Conservation (phyloP, 768 basidiomycete genomes). For the Serendipita sp. region DNA sequence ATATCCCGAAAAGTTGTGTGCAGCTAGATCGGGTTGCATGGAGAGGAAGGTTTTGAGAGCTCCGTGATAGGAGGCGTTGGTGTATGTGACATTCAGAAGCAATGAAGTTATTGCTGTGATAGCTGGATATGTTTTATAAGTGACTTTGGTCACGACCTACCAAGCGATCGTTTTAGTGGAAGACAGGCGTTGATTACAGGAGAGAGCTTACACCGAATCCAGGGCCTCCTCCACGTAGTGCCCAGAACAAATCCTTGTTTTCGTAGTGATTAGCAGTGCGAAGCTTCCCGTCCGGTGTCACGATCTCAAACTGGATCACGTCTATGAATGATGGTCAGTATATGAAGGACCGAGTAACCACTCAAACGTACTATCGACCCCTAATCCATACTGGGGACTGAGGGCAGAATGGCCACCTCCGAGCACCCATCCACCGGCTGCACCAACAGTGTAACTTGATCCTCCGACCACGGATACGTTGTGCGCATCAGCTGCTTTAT, state of each 20-base stretch:
- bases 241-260: slow-evolving; percentile 11
- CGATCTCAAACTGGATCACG: slow-evolving; percentile 9
- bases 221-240: slow-evolving; percentile 9
- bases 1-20: background rate
- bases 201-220: slow-evolving; percentile 3
- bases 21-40: background rate
- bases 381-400: slow-evolving; percentile 28
- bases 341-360: background rate
- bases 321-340: background rate
- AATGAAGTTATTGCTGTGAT: background rate
- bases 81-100: background rate
- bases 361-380: slow-evolving; percentile 10
- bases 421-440: slow-evolving; percentile 32
- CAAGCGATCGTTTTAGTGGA: background rate
- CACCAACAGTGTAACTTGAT: slow-evolving; percentile 26
- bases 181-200: background rate
- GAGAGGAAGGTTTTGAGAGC: background rate
- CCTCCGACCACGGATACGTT: slow-evolving; percentile 32
- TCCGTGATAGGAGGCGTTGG: background rate
- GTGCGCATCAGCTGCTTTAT: slow-evolving; percentile 24
- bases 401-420: slow-evolving; percentile 33
- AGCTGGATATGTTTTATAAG: slow-evolving; percentile 1
- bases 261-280: background rate
- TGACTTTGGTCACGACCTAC: slow-evolving; percentile 1
- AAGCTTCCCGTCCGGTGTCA: slow-evolving; percentile 9